These are phyloP conservation scores for Plasmopara halstedii DNA, from an alignment of 352 stramenopile genomes.

Conservation along the genomic window DNA sequence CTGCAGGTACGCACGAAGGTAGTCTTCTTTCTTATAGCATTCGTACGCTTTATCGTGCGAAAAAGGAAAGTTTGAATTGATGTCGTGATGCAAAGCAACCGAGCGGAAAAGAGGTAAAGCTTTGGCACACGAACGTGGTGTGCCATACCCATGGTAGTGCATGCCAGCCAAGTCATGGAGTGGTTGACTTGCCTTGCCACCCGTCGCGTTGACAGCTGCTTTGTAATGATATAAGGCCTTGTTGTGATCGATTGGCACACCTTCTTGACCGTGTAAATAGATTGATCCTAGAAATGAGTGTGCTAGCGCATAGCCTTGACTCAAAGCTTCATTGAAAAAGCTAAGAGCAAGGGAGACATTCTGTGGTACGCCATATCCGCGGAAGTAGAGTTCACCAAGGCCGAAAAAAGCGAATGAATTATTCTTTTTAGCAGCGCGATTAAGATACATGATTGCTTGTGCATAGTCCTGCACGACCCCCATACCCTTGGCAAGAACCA, in stretches of 20 bases:
- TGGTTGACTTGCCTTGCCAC: conserved; percentile 39
- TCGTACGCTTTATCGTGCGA: conserved; percentile 61
- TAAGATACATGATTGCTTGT: conserved; percentile 56
- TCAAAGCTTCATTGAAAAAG: conserved; percentile 54
- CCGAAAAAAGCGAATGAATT: conserved; percentile 59
- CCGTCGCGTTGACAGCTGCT: conserved; percentile 33
- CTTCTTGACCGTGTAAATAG: conserved; percentile 56
- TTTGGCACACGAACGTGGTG: conserved; percentile 29
- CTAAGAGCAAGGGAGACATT: conserved; percentile 53
- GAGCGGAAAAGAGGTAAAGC: conserved; percentile 53
- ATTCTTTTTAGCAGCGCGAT: conserved; percentile 40
- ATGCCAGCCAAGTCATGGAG: conserved; percentile 71
- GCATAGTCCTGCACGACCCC: conserved; percentile 46
- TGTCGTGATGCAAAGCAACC: conserved; percentile 45
- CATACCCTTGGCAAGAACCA: conserved; percentile 66
- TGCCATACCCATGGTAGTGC: conserved; percentile 58
- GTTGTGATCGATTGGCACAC: conserved; percentile 36
- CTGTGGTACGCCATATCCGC: conserved; percentile 38
- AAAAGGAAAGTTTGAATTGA: conserved; percentile 48
- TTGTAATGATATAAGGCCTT: conserved; percentile 55
- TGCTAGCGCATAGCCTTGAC: conserved; percentile 49
- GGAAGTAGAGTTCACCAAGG: conserved; percentile 56
- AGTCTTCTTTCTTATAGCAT: conserved; percentile 55
- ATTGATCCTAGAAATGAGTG: conserved; percentile 62
- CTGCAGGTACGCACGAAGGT: conserved; percentile 56